These are phyloP conservation scores for Myxozyma nipponensis DNA, from an alignment of 805 yeast species.

Conservation along the genomic window DNA sequence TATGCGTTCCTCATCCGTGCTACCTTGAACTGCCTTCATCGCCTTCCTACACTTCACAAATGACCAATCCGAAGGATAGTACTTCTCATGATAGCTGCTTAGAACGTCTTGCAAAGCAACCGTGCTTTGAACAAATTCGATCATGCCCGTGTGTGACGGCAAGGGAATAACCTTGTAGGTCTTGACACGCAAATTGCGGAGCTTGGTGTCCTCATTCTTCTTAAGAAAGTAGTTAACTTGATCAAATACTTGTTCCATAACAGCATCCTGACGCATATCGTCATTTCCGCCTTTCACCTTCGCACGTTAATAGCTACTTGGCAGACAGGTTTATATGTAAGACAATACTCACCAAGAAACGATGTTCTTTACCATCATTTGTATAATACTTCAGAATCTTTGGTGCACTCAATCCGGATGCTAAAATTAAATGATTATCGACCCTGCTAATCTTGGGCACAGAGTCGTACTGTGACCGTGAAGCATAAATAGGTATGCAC, in stretches of 20 bases:
- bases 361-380: constrained; percentile 56
- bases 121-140: constrained; percentile 83
- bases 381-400: constrained; percentile 60
- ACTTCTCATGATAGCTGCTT: constrained; percentile 53
- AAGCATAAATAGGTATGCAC: constrained; percentile 26
- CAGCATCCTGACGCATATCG: constrained; percentile 91
- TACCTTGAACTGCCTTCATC: constrained; percentile 58
- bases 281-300: constrained; percentile 73
- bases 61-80: constrained; percentile 44
- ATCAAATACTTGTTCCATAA: constrained; percentile 94
- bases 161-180: constrained; percentile 89
- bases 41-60: constrained; percentile 56
- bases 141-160: constrained; percentile 81
- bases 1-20: constrained; percentile 35
- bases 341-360: constrained; percentile 47
- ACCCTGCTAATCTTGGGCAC: constrained; percentile 50
- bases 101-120: constrained; percentile 66
- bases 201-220: constrained; percentile 53
- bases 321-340: too few relatives aligned
- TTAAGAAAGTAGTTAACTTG: constrained; percentile 69
- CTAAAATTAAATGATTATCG: constrained; percentile 50
- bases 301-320: not conserved
- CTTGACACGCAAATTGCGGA: constrained; percentile 58
- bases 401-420: constrained; percentile 87
- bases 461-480: constrained; percentile 43